These are phyloP conservation scores for Elongisporangium prolatum DNA, from an alignment of 352 stramenopile species.

Conservation along the genomic window DNA sequence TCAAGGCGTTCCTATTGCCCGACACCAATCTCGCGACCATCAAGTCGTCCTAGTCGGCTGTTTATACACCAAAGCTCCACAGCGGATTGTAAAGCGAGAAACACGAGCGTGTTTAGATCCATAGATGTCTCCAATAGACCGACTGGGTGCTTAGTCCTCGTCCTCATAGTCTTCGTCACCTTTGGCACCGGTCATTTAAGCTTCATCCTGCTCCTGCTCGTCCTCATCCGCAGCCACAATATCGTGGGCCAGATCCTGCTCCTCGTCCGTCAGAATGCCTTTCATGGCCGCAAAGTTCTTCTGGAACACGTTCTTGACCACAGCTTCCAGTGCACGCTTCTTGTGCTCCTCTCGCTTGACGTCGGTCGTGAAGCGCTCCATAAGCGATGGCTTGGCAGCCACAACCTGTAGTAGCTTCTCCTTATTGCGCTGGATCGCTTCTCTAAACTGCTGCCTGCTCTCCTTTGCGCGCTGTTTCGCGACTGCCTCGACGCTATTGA, in stretches of 20 bases:
- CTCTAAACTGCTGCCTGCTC: slow-evolving; percentile 50
- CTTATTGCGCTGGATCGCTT: slow-evolving; percentile 61
- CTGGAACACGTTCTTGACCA: slow-evolving; percentile 74
- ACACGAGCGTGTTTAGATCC: neutral
- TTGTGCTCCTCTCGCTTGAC: slow-evolving; percentile 71
- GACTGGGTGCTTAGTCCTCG: slow-evolving; percentile 6
- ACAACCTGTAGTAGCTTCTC: slow-evolving; percentile 44
- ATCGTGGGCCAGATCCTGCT: slow-evolving; percentile 52
- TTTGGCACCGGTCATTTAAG: no score
- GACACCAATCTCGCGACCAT: slow-evolving; percentile 1
- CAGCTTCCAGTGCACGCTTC: slow-evolving; percentile 53
- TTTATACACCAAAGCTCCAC: neutral
- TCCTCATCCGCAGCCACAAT: slow-evolving; percentile 35
- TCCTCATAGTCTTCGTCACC: slow-evolving; percentile 10
- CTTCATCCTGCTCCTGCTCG: slow-evolving; percentile 6
- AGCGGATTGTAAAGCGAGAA: slow-evolving; percentile 2
- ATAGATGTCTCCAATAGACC: neutral
- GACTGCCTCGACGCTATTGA: slow-evolving; percentile 27
- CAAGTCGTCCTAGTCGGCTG: no score
- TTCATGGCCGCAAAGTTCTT: slow-evolving; percentile 53
- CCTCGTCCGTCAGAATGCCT: slow-evolving; percentile 59
- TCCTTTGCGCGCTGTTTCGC: slow-evolving; percentile 55
- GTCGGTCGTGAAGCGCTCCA: slow-evolving; percentile 68
- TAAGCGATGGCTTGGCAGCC: slow-evolving; percentile 51
- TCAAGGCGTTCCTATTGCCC: slow-evolving; percentile 40